Percentiles rank a stretch among this genome's conserved stretches.
These are phyloP conservation scores for Neurospora hispaniola DNA, from an alignment of 495 filamentous ascomycete species.

Conservation along the genomic window DNA sequence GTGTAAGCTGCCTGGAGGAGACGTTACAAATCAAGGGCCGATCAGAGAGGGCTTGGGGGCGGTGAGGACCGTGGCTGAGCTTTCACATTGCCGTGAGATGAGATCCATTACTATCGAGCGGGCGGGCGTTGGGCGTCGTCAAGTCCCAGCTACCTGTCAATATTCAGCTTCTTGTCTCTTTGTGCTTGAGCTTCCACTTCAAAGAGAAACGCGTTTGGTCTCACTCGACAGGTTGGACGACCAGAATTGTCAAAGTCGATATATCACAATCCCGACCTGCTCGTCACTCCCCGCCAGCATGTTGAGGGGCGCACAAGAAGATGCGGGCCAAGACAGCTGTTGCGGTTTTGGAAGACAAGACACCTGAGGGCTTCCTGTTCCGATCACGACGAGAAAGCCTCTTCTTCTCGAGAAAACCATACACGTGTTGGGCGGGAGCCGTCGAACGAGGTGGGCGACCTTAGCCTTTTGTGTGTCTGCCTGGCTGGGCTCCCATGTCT, in stretches of 20 bases:
- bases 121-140: slow-evolving; percentile 12
- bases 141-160: slow-evolving; percentile 5
- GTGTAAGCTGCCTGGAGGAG: not conserved
- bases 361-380: not conserved
- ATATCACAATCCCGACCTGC: slow-evolving; percentile 2
- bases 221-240: not conserved
- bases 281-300: slow-evolving; percentile 7
- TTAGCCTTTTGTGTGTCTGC: not conserved
- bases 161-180: slow-evolving; percentile 2
- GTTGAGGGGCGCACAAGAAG: slow-evolving; percentile 3
- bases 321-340: not conserved
- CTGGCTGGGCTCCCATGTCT: not conserved
- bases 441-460: not conserved
- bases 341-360: slow-evolving; percentile 5
- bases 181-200: slow-evolving; percentile 1
- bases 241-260: slow-evolving; percentile 3
- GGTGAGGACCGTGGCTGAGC: slow-evolving; percentile 26
- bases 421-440: not conserved
- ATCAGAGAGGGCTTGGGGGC: slow-evolving; percentile 13
- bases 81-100: not conserved
- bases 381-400: not conserved
- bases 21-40: not conserved
- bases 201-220: not conserved
- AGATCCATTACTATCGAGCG: not conserved
- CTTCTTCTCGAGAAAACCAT: not conserved